Percentiles rank a stretch among this genome's conserved stretches.
Evolutionary conservation across 2,329 filamentous ascomycete species (phyloP).

Genomic region (Neopestalotiopsis rosae): DNA sequence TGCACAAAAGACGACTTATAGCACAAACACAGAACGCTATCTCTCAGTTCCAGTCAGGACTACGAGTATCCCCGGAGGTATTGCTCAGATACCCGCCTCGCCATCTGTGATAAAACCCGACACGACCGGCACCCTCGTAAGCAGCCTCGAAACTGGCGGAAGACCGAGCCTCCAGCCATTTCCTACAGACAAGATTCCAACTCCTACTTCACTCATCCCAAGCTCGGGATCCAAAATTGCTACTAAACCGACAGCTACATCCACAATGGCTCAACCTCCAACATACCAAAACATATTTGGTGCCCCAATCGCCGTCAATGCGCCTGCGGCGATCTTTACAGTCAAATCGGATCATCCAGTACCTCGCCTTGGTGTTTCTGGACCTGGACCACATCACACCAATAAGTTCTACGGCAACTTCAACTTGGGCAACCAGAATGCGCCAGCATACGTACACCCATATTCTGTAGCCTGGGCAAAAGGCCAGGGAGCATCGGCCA

Average conservation of each 20-base stretch:
- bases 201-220: conserved; percentile 41
- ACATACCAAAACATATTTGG: conserved; percentile 57
- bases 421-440: conserved; percentile 74
- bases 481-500: conserved; percentile 64
- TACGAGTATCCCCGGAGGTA: conserved; percentile 34
- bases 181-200: conserved; percentile 40
- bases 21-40: conserved; percentile 29
- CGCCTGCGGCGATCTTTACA: conserved; percentile 54
- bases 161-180: conserved; percentile 31
- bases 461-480: conserved; percentile 74
- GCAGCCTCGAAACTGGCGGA: conserved; percentile 35
- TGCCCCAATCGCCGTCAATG: conserved; percentile 56
- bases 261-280: conserved; percentile 28
- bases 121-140: conserved; percentile 39
- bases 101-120: conserved; percentile 33
- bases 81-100: conserved; percentile 40
- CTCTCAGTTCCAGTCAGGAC: conserved; percentile 37
- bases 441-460: conserved; percentile 76
- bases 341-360: conserved; percentile 63
- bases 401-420: conserved; percentile 87
- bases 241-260: conserved; percentile 23
- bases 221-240: conserved; percentile 25
- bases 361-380: conserved; percentile 54
- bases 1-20: neutral
- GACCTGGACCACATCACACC: conserved; percentile 63